Evolutionary conservation across 495 filamentous ascomycete species (phyloP).

Genomic region (Neurospora terricola): DNA sequence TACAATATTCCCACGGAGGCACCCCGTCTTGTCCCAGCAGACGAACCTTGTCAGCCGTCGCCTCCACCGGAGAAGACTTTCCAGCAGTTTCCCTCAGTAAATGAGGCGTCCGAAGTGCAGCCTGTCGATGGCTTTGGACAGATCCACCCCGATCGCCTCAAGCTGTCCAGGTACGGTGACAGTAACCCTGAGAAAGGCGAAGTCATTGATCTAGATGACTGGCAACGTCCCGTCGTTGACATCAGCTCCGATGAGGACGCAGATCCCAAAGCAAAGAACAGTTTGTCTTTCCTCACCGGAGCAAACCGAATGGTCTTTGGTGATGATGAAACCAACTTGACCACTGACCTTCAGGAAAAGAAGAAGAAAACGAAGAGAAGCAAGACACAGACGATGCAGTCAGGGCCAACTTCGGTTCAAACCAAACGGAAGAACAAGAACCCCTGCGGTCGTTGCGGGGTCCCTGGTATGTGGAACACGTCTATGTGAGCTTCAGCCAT

Average conservation of each 20-base stretch:
- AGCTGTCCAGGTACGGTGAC: constrained; percentile 1
- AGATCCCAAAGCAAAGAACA: neutral
- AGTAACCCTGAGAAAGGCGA: neutral
- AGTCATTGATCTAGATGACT: neutral
- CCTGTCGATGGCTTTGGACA: neutral
- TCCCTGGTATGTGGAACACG: constrained; percentile 17
- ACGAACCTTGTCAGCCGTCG: neutral
- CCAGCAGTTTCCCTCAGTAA: neutral
- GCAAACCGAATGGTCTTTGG: constrained; percentile 10
- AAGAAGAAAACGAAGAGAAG: neutral
- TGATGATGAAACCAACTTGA: neutral
- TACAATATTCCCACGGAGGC: neutral
- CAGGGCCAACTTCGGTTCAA: neutral
- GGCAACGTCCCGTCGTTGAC: neutral
- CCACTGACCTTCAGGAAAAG: neutral
- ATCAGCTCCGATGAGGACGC: neutral
- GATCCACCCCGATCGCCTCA: constrained; percentile 15
- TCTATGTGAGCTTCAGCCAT: neutral
- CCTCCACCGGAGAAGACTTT: neutral
- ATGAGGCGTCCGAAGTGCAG: neutral
- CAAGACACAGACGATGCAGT: neutral
- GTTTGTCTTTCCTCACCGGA: constrained; percentile 12
- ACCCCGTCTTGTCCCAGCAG: neutral
- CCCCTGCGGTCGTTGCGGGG: constrained; percentile 27
- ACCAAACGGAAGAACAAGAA: neutral